phyloP scores from a whole-genome alignment of 2,329 filamentous ascomycete genomes.

The Neobulgaria alba region DNA sequence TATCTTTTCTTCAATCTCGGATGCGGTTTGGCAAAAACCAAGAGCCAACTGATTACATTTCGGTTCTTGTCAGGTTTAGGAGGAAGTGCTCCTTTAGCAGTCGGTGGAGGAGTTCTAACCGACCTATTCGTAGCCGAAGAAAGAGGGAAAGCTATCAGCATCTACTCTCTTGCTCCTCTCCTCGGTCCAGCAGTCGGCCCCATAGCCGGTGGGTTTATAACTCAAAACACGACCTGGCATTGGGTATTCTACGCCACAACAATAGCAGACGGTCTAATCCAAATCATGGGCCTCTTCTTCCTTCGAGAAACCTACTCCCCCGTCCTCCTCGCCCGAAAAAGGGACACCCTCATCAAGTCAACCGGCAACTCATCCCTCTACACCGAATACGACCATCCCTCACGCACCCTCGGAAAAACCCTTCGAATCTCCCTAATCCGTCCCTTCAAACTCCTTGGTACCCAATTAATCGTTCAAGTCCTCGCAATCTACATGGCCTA shows the following conservation, averaged over 20 bases:
- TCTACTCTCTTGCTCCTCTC: slow-evolving; percentile 28
- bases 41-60: slow-evolving; percentile 36
- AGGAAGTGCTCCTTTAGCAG: slow-evolving; percentile 36
- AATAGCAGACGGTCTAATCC: slow-evolving; percentile 34
- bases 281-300: slow-evolving; percentile 36
- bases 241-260: slow-evolving; percentile 45
- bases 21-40: slow-evolving; percentile 39
- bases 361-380: slow-evolving; percentile 39
- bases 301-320: slow-evolving; percentile 43
- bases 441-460: slow-evolving; percentile 39
- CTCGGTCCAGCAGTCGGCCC: slow-evolving; percentile 31
- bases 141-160: slow-evolving; percentile 34
- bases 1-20: slow-evolving; percentile 46
- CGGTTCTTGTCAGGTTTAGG: slow-evolving; percentile 41
- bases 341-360: slow-evolving; percentile 36
- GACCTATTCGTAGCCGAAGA: slow-evolving; percentile 41
- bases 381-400: slow-evolving; percentile 42
- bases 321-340: slow-evolving; percentile 37
- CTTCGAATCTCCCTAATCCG: slow-evolving; percentile 37
- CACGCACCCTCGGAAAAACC: slow-evolving; percentile 27
- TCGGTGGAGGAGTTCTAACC: slow-evolving; percentile 36
- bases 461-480: slow-evolving; percentile 45
- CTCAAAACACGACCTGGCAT: slow-evolving; percentile 39
- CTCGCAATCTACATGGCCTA: slow-evolving; percentile 44
- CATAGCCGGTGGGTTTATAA: slow-evolving; percentile 44